These are phyloP conservation scores for Pseudoturritis turrita DNA, from an alignment of 345 rosid species.

Conservation along the genomic window DNA sequence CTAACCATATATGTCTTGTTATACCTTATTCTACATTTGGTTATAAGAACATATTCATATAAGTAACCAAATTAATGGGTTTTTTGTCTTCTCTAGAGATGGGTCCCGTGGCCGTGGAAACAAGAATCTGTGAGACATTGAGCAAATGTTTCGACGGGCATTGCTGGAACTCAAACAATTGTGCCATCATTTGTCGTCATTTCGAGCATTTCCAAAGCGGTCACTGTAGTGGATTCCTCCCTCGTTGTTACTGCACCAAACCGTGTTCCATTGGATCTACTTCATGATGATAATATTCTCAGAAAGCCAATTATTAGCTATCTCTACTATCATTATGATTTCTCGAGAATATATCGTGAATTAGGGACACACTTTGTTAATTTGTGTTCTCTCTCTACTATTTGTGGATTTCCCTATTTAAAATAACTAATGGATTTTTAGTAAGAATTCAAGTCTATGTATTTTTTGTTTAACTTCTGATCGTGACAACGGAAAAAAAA, in stretches of 20 bases:
- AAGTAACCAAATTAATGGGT: neutral
- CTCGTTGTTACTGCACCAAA: neutral
- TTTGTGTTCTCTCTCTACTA: too few relatives aligned
- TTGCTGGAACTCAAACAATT: neutral
- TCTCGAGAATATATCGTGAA: too few relatives aligned
- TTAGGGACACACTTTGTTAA: too few relatives aligned
- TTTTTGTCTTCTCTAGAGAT: neutral
- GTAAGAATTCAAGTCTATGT: too few relatives aligned
- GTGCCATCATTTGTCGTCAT: neutral
- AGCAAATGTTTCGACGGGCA: neutral
- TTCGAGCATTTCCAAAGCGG: neutral
- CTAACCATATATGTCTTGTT: neutral
- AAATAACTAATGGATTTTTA: too few relatives aligned
- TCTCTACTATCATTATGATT: too few relatives aligned
- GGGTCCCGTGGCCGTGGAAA: neutral
- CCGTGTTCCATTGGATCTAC: neutral
- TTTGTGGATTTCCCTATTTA: too few relatives aligned
- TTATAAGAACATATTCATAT: neutral
- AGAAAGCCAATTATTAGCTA: neutral
- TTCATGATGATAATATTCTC: neutral
- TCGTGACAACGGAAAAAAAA: too few relatives aligned
- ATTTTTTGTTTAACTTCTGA: too few relatives aligned
- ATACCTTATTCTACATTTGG: neutral
- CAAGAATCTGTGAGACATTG: neutral
- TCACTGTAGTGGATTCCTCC: neutral